phyloP scores from a whole-genome alignment of 768 basidiomycete species.

The Podaxis rugospora region DNA sequence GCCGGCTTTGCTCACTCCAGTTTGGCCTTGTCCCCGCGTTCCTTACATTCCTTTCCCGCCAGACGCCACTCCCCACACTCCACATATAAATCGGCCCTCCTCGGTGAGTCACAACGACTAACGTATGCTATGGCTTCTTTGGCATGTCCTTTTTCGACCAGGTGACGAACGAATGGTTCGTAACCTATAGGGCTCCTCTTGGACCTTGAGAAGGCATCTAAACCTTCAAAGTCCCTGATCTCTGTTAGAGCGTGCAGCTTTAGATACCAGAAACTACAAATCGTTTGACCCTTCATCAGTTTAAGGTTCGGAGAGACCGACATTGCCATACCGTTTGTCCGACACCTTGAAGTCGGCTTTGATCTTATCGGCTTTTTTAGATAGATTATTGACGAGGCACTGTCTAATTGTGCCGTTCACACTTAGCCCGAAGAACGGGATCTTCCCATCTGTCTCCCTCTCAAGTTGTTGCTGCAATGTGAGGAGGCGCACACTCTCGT shows the following conservation, averaged over 20 bases:
- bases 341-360: constrained; percentile 90
- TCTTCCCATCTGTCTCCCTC: constrained; percentile 75
- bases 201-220: constrained; percentile 82
- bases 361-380: constrained; percentile 86
- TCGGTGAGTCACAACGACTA: constrained; percentile 76
- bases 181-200: constrained; percentile 95
- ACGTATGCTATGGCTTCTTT: constrained; percentile 81
- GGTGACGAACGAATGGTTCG: constrained; percentile 80
- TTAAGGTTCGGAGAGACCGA: neutral
- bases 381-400: constrained; percentile 74
- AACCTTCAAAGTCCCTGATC: constrained; percentile 78
- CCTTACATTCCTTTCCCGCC: constrained; percentile 88
- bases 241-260: constrained; percentile 81
- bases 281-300: neutral
- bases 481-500: constrained; percentile 77
- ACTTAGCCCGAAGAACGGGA: constrained; percentile 77
- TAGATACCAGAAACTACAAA: constrained; percentile 83
- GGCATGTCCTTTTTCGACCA: constrained; percentile 66
- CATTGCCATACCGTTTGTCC: constrained; percentile 74
- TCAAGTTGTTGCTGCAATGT: constrained; percentile 83
- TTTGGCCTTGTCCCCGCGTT: constrained; percentile 77
- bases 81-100: constrained; percentile 83
- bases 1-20: constrained; percentile 62
- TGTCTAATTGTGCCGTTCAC: constrained; percentile 82
- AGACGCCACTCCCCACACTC: constrained; percentile 87